Percentiles rank a stretch among this genome's conserved stretches.
Conservation (phyloP, 2,329 filamentous ascomycete genomes). For the Graphium sp. region DNA sequence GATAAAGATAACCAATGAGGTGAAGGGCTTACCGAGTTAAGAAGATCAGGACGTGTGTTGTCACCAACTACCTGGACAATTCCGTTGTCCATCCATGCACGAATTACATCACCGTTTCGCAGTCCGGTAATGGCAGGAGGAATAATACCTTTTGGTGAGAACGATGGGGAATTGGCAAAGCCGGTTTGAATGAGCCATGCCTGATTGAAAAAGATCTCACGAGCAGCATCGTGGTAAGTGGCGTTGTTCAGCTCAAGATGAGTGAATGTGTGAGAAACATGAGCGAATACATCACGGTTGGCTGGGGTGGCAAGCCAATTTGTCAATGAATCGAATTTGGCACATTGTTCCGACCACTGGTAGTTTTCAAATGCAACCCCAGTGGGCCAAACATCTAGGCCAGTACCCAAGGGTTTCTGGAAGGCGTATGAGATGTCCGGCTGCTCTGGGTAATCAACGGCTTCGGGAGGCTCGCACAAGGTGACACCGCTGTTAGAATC, state of each 20-base stretch:
- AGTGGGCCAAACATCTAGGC: conserved; percentile 28
- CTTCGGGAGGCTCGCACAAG: conserved; percentile 19
- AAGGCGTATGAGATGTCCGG: conserved; percentile 26
- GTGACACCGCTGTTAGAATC: conserved; percentile 23
- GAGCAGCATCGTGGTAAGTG: conserved; percentile 36
- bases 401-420: conserved; percentile 28
- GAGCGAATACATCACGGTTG: conserved; percentile 37
- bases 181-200: conserved; percentile 38
- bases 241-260: conserved; percentile 42
- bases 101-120: conserved; percentile 45
- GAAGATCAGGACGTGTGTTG: conserved; percentile 37
- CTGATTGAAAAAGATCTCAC: conserved; percentile 43
- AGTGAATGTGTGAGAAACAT: conserved; percentile 47
- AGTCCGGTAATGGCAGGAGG: conserved; percentile 47
- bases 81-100: conserved; percentile 41
- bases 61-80: conserved; percentile 44
- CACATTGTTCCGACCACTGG: conserved; percentile 29
- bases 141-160: conserved; percentile 36
- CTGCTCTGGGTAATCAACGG: conserved; percentile 26
- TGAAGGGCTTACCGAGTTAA: conserved; percentile 18
- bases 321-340: conserved; percentile 28
- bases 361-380: conserved; percentile 31
- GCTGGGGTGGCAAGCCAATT: conserved; percentile 29
- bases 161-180: conserved; percentile 24
- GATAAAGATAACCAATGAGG: not conserved